Evolutionary conservation across 345 rosid species (phyloP).

Genomic region (Xanthoceras sorbifolium): DNA sequence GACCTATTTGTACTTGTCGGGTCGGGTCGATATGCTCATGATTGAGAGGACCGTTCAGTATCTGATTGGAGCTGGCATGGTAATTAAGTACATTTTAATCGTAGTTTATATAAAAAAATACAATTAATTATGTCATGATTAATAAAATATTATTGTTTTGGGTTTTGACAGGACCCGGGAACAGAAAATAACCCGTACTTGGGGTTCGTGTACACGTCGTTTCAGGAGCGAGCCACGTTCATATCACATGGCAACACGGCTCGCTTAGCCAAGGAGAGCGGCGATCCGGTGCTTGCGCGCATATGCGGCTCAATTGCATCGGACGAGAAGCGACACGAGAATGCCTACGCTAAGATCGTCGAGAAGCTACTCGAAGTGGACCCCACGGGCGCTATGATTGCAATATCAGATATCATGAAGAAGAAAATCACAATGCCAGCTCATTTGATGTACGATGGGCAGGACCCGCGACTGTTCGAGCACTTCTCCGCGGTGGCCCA

Average conservation of each 20-base stretch:
- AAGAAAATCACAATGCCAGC: slow-evolving; percentile 77
- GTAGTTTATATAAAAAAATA: too few species aligned
- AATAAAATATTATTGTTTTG: too few species aligned
- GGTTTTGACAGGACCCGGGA: slow-evolving; percentile 52
- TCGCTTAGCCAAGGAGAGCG: slow-evolving; percentile 53
- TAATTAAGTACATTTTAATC: slow-evolving; percentile 22
- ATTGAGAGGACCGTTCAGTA: slow-evolving; percentile 65
- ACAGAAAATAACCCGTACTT: slow-evolving; percentile 76
- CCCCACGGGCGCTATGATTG: slow-evolving; percentile 46
- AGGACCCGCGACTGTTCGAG: slow-evolving; percentile 54
- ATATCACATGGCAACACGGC: slow-evolving; percentile 86
- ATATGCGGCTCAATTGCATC: slow-evolving; percentile 77
- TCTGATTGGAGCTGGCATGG: slow-evolving; percentile 74
- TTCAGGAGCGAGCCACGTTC: slow-evolving; percentile 86
- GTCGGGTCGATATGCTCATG: slow-evolving; percentile 73
- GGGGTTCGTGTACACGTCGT: slow-evolving; percentile 84
- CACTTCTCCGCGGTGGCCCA: slow-evolving; percentile 70
- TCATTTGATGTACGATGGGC: slow-evolving; percentile 65
- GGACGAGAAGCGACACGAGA: slow-evolving; percentile 75
- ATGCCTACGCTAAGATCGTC: slow-evolving; percentile 52
- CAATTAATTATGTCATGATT: too few species aligned
- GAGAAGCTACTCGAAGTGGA: slow-evolving; percentile 71
- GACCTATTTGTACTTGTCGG: slow-evolving; percentile 62
- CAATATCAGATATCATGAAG: slow-evolving; percentile 62
- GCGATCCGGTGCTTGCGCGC: slow-evolving; percentile 59